Base-by-base conservation (phyloP, 2,329 filamentous ascomycete genomes). In the Scedosporium aurantiacum region DNA sequence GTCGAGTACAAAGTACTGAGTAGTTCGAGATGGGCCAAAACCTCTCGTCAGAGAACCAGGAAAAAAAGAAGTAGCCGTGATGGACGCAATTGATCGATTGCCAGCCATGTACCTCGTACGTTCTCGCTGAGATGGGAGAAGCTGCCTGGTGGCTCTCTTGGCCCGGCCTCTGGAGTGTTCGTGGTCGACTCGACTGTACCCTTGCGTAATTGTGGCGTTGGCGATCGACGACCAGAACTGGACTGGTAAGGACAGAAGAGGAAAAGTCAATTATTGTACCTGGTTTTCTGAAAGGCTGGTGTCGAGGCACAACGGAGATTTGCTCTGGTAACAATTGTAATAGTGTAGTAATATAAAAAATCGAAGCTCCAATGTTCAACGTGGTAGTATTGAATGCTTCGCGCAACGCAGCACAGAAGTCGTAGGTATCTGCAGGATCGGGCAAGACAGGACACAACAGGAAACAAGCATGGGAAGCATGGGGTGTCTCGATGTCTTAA, bases 131-230 rank as follows among this genome's bases (percentile, higher is more conserved):
- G 43, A 47, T 27, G 23, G 50, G 43, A n/a, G 16, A 23, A 47
- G 43, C 21, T 47, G 43, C 43, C 43, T 47, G 43, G 5, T 41
- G 16, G 7, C 37, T 6, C 37, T 41, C n/a, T n/a, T n/a, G n/a
- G n/a, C n/a, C n/a, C n/a, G n/a, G n/a, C n/a, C 43, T 54, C 23
- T 23, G n/a, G 23, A 23, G 50, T 47, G 6, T 18, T 14, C 18
- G 50, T 16, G 18, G 12, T 18, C 23, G 18, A 18, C 43, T 7
- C 7, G n/a, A 27, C 50, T 54, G 50, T 54, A 54, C 50, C 50
- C 50, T 54, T 54, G 50, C 50, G 50, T 54, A 54, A 54, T 27
- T 54, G 50, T 54, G 50, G 50, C 50, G 50, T 54, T 27, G 21
- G 50, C 23, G 50, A 54, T 54, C 50, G 18, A 25, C 50, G 18